Base-by-base conservation (phyloP, 2,329 filamentous ascomycete species). In the Stachybotrys echinatus region DNA sequence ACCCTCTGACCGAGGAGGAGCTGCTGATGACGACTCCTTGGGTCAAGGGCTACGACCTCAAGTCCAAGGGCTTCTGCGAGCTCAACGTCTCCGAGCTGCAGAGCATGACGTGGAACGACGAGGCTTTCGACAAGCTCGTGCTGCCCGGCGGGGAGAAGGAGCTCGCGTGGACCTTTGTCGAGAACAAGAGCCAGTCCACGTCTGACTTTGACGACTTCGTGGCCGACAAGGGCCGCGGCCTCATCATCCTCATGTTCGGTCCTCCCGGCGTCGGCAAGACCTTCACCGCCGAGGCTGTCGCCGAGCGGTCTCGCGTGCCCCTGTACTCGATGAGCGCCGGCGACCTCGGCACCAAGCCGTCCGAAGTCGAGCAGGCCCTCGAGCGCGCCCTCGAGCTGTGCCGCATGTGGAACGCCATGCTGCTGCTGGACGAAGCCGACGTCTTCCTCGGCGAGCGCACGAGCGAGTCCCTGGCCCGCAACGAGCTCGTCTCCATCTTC, bases 221-320 rank as follows among this genome's bases (percentile, higher is more conserved):
- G n/a, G 49, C 57, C 0, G 64, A 65, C 34, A 70, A 71, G 42
- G 66, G 63, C 40, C 68, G 67, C 39, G 72, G 72, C 14, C 66
- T 75, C 44, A 74, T 76, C 52, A 69, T 73, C 52, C 63, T 76
- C 1, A 63, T 77, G 18, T 70, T 67, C 6, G 74, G 75, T 3
- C 67, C 65, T 0, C 73, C 74, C 0, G 74, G 74, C 5, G 68
- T 74, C 1, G 74, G 74, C 23, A 76, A 76, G 61, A 76, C 73
- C 0, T 61, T 71, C 31, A 75, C 72, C 0, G 73, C 71, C 18
- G 70, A 61, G 40, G 53, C 64, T 22, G 66, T 75, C 1, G 69
- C 70, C 1, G 72, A 74, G 39, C 56, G 63, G 5, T 58, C 66
- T 1, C 57, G 64, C 2, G 65, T 66, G 3, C 72, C 70, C 0